These are phyloP conservation scores for Diaporthe citriasiana DNA, from an alignment of 2,329 filamentous ascomycete species.

Conservation along the genomic window DNA sequence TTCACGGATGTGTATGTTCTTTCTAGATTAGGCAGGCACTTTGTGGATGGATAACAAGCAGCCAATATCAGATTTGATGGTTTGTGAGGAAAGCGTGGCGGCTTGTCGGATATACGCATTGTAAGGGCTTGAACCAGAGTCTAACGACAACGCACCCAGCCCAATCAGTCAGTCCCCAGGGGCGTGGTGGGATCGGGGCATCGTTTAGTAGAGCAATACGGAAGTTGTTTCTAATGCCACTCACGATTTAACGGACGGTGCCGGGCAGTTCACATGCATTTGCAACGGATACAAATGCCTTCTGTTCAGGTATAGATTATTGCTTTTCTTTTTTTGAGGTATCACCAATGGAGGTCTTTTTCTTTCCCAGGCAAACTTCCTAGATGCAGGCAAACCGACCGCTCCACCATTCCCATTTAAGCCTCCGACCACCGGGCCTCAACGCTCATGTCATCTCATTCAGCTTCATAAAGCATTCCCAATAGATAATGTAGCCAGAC, in stretches of 20 bases:
- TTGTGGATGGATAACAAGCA: neutral
- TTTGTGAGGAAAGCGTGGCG: neutral
- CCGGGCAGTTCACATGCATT: neutral
- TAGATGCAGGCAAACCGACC: constrained; percentile 20
- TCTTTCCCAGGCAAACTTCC: constrained; percentile 29
- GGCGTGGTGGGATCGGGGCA: neutral
- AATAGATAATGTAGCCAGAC: neutral
- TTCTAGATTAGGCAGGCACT: constrained; percentile 8
- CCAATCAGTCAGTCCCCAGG: neutral
- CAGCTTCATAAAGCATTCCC: constrained; percentile 22
- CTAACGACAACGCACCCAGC: neutral
- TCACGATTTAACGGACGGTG: neutral
- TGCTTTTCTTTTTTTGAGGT: constrained; percentile 33
- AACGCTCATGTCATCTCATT: constrained; percentile 23
- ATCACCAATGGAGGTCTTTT: constrained; percentile 21
- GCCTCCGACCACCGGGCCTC: constrained; percentile 8
- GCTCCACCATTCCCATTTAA: constrained; percentile 1
- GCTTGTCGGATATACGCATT: neutral
- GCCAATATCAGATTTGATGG: constrained; percentile 4
- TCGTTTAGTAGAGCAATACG: neutral
- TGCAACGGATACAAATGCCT: neutral
- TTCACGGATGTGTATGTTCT: neutral
- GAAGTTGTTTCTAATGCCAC: constrained; percentile 3
- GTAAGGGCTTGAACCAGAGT: neutral
- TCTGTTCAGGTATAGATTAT: constrained; percentile 17